A percentile compares a stretch with the other conserved stretches of the same genome.
Evolutionary conservation across 108 stramenopile species (phyloP).

Genomic region (Skeletonema tropicum): DNA sequence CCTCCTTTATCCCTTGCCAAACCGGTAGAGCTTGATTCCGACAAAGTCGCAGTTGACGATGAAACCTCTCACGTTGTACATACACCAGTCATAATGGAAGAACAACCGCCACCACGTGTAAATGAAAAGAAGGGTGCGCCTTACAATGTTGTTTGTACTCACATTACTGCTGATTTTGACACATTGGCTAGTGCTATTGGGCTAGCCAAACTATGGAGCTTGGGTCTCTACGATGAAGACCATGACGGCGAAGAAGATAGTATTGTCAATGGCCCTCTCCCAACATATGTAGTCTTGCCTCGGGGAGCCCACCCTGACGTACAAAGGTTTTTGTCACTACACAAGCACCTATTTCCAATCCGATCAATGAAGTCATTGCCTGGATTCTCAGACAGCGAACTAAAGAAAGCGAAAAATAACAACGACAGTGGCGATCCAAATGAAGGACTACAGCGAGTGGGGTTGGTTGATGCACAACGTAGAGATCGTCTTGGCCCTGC

Average conservation of each 20-base stretch:
- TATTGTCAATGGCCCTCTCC: constrained; percentile 55
- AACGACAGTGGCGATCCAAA: constrained; percentile 38
- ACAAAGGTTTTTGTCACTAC: constrained; percentile 86
- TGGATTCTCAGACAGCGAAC: constrained; percentile 47
- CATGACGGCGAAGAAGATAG: constrained; percentile 32
- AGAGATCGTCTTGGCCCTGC: constrained; percentile 90
- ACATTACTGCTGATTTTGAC: constrained; percentile 91
- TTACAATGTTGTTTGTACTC: constrained; percentile 87
- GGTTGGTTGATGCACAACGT: constrained; percentile 90
- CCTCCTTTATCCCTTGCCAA: background rate
- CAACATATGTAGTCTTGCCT: constrained; percentile 92
- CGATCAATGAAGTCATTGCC: constrained; percentile 79
- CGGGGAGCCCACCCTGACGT: constrained; percentile 93
- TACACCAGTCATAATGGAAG: constrained; percentile 38
- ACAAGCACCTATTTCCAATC: constrained; percentile 92
- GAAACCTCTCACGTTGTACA: constrained; percentile 1
- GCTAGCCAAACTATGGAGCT: constrained; percentile 80
- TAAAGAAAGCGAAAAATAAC: constrained; percentile 48
- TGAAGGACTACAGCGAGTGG: constrained; percentile 74
- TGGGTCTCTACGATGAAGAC: constrained; percentile 37
- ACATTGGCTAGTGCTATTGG: constrained; percentile 82
- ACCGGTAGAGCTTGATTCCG: background rate
- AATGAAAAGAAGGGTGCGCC: constrained; percentile 45
- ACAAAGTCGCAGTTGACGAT: background rate
- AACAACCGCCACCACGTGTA: constrained; percentile 45